phyloP scores from a whole-genome alignment of 805 yeast genomes.

The Pichia cabralensis region DNA sequence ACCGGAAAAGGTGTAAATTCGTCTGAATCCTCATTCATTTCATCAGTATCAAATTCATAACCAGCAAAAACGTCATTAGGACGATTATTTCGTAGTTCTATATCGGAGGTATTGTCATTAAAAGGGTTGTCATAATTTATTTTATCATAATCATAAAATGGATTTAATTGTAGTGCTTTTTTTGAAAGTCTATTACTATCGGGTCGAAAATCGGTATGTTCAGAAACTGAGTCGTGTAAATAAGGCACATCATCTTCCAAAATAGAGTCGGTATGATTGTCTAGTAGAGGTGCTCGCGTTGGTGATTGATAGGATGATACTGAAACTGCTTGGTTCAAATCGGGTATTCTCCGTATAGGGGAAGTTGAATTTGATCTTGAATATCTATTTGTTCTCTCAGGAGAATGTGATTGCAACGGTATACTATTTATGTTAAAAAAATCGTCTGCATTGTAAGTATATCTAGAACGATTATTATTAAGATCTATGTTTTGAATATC shows the following conservation, averaged over 20 bases:
- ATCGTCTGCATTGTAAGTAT: no score
- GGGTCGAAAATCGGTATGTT: constrained; percentile 1
- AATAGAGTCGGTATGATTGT: no score
- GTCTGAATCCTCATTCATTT: constrained; percentile 19
- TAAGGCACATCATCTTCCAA: neutral
- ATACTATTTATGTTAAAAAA: no score
- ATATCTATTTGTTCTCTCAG: constrained; percentile 5
- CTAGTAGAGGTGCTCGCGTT: no score
- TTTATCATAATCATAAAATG: no score
- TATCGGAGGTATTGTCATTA: neutral
- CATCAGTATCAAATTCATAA: constrained; percentile 18
- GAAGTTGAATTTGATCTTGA: constrained; percentile 13
- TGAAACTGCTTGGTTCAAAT: no score
- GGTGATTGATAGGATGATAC: constrained; percentile 16
- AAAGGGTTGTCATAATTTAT: neutral
- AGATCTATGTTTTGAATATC: no score
- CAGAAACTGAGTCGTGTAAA: neutral
- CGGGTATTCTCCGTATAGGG: no score
- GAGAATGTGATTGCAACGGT: constrained; percentile 7
- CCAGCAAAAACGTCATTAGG: neutral
- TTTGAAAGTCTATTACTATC: neutral
- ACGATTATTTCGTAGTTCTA: neutral
- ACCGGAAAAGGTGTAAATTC: constrained; percentile 28
- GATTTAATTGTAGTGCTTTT: no score
- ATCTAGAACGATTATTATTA: no score